Percentiles rank a stretch among this genome's conserved stretches.
These are phyloP conservation scores for Malbranchea cinnamomea DNA, from an alignment of 2,329 filamentous ascomycete genomes.

Conservation along the genomic window DNA sequence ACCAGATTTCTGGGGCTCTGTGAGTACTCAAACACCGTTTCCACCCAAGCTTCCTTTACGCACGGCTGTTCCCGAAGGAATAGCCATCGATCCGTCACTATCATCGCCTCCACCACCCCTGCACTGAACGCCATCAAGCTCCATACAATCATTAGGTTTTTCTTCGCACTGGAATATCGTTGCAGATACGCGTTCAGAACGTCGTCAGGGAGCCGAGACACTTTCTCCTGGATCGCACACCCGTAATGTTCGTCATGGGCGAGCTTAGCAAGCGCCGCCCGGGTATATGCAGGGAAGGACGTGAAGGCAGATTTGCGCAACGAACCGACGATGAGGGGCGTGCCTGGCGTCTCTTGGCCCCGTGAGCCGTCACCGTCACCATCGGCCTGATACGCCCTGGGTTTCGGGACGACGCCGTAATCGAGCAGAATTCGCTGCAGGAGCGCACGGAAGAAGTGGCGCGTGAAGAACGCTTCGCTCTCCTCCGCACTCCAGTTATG, in stretches of 20 bases:
- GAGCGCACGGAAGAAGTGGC: constrained; percentile 84
- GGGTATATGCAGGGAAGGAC: constrained; percentile 62
- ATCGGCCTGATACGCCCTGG: constrained; percentile 18
- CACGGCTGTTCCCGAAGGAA: constrained; percentile 69
- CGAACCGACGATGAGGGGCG: constrained; percentile 75
- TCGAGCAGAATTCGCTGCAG: constrained; percentile 89
- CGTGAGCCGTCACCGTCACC: neutral
- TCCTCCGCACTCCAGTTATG: constrained; percentile 76
- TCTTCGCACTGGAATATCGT: constrained; percentile 50
- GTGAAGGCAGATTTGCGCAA: constrained; percentile 66
- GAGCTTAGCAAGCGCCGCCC: constrained; percentile 66
- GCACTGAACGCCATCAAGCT: constrained; percentile 93
- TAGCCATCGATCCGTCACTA: constrained; percentile 80
- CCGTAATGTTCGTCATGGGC: constrained; percentile 44
- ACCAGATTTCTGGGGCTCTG: constrained; percentile 82
- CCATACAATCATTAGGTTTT: constrained; percentile 79
- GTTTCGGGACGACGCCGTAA: constrained; percentile 54
- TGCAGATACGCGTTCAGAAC: constrained; percentile 58
- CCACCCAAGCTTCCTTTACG: constrained; percentile 70
- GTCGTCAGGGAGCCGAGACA: constrained; percentile 56
- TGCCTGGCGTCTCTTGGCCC: constrained; percentile 32
- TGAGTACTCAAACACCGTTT: constrained; percentile 79
- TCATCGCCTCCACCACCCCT: constrained; percentile 71
- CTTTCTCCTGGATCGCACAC: constrained; percentile 47
- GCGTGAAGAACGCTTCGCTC: constrained; percentile 75